phyloP scores from a whole-genome alignment of 306 rosid species.

The Cucurbita ficifolia region DNA sequence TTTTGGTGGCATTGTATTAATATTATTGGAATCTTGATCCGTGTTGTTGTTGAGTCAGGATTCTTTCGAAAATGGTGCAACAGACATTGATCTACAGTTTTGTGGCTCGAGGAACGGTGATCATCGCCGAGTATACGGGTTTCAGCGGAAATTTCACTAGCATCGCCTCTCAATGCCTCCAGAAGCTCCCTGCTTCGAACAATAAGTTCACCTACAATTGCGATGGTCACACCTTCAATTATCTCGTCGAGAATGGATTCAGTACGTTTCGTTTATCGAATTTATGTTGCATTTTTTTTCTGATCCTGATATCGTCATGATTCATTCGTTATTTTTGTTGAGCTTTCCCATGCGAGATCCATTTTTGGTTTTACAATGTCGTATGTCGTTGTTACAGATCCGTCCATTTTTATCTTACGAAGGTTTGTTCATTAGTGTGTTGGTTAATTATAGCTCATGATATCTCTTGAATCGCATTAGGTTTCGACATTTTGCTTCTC shows the following conservation, averaged over 20 bases:
- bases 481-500: neutral
- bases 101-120: conserved; percentile 75
- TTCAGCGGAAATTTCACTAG: conserved; percentile 62
- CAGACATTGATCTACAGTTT: conserved; percentile 92
- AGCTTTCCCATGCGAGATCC: neutral
- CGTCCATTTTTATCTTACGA: neutral
- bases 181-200: conserved; percentile 81
- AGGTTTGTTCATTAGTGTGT: neutral
- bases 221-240: conserved; percentile 95
- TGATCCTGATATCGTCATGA: conserved; percentile 5
- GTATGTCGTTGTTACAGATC: neutral
- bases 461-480: neutral
- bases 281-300: neutral
- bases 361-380: neutral
- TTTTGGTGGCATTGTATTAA: neutral
- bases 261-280: conserved; percentile 25
- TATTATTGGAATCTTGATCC: neutral
- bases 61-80: conserved; percentile 47
- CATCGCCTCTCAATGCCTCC: conserved; percentile 85
- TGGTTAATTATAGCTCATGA: neutral
- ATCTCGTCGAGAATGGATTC: conserved; percentile 80
- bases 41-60: conserved; percentile 7
- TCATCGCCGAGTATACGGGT: conserved; percentile 75
- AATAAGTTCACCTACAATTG: conserved; percentile 88
- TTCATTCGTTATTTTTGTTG: neutral